Evolutionary conservation across 371 early-diverging fungal species (phyloP).

Genomic region (Funneliformis caledonium): DNA sequence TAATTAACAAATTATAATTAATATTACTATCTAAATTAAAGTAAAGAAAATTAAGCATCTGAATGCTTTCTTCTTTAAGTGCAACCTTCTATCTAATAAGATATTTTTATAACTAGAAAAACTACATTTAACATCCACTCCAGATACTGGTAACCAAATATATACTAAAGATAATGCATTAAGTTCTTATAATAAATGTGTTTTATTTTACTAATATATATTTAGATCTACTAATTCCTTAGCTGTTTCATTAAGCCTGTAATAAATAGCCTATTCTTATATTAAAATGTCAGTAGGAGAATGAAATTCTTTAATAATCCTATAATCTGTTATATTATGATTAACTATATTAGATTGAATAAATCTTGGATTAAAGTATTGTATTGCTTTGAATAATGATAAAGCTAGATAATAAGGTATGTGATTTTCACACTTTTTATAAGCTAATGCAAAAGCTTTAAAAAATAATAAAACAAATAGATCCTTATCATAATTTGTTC

Average conservation of each 20-base stretch:
- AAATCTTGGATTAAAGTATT: conserved; percentile 2
- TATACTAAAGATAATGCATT: not conserved
- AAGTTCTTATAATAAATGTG: not conserved
- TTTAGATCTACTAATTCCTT: not conserved
- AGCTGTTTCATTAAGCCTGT: not conserved
- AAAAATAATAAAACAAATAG: not conserved
- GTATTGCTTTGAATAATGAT: not conserved
- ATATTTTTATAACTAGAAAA: conserved; percentile 23
- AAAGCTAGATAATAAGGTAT: not conserved
- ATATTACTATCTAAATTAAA: too few species aligned
- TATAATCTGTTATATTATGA: not conserved
- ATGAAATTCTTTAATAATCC: not conserved
- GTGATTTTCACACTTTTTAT: not conserved
- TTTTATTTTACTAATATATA: not conserved
- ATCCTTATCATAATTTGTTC: not conserved
- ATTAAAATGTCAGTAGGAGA: not conserved
- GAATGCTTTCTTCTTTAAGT: too few species aligned
- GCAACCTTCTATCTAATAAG: not conserved
- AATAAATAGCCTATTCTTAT: not conserved
- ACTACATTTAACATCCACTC: not conserved
- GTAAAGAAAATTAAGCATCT: too few species aligned
- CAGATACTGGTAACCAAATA: not conserved
- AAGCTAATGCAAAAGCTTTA: not conserved
- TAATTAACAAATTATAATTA: too few species aligned
- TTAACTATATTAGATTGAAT: not conserved